phyloP scores from a whole-genome alignment of 257 asterid species.

The Solanum dulcamara region DNA sequence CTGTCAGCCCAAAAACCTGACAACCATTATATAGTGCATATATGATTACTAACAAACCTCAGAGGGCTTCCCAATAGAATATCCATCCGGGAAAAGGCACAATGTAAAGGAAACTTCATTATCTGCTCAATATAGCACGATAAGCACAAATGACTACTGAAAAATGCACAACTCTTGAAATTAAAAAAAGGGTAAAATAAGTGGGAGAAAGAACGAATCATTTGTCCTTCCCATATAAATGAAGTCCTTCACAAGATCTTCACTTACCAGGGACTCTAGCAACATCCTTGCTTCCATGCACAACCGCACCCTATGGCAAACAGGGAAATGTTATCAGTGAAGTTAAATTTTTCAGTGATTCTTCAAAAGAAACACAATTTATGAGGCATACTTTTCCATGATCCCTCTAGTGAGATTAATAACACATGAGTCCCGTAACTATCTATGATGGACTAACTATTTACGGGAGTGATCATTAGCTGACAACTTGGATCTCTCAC shows the following conservation, averaged over 20 bases:
- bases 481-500: neutral
- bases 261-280: conserved; percentile 34
- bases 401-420: neutral
- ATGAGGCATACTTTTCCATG: neutral
- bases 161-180: neutral
- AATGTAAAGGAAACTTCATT: conserved; percentile 66
- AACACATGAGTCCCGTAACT: neutral
- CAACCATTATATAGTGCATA: neutral
- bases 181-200: neutral
- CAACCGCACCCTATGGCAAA: conserved; percentile 28
- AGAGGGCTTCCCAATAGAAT: conserved; percentile 54
- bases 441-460: neutral
- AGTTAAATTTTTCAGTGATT: neutral
- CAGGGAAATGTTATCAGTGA: neutral
- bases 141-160: neutral
- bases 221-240: neutral
- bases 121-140: conserved; percentile 27
- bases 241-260: neutral
- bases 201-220: neutral
- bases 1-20: neutral
- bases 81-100: conserved; percentile 77
- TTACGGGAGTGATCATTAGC: neutral
- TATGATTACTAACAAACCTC: conserved; percentile 46
- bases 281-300: conserved; percentile 17
- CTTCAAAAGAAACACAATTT: neutral